Base-by-base conservation (phyloP, 2,329 filamentous ascomycete genomes). In the Lachnellula subtilissima region DNA sequence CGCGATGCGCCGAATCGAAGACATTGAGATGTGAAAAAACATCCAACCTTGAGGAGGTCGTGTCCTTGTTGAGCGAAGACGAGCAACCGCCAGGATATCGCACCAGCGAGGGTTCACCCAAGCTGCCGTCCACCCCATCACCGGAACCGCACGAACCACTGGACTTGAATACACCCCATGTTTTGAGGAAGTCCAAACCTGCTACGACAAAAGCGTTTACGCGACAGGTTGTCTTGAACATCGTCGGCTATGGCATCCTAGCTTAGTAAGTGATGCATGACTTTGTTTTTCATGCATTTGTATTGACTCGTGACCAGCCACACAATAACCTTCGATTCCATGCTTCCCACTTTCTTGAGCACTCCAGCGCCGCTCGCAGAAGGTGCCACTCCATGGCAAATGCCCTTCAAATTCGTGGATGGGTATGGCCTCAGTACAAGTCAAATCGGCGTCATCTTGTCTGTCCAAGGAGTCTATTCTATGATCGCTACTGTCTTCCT, bases 311-410 rank as follows among this genome's bases (percentile, higher is more conserved):
- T 57, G 48, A 55, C 67, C 67, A 96, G 92, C 75, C 93, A 97
- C 75, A 97, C 93, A 12, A 97, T 99, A 74, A 95, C 92, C 0
- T 94, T 96, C 65, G 94, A 99, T 73, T 89, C 96, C 68, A 81
- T 97, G 49, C 86, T 97, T 65, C 93, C 94, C 0, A 89, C 97
- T 2, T 91, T 99, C 64, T 83, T 99, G 74, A 67, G 64, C 15
- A 65, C 61, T 7, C 52, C 58, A 42, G 19, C 46, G 15, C 62
- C 61, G 11, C 15, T 12, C 19, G 39, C 28, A 66, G 69, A 80
- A 67, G 72, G 82, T 68, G 60, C 77, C 28, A 70, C 73, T 15
- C 65, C 73, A n/a, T 73, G 77, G 66, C 61, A 79, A 74, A 80
- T 96, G 2, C 93, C 93, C 0, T 94, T 99, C 77, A 87, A 88